Percentiles rank a stretch among this genome's conserved stretches.
Evolutionary conservation across 2,329 filamentous ascomycete species (phyloP).

Genomic region (Fusarium nygamai): DNA sequence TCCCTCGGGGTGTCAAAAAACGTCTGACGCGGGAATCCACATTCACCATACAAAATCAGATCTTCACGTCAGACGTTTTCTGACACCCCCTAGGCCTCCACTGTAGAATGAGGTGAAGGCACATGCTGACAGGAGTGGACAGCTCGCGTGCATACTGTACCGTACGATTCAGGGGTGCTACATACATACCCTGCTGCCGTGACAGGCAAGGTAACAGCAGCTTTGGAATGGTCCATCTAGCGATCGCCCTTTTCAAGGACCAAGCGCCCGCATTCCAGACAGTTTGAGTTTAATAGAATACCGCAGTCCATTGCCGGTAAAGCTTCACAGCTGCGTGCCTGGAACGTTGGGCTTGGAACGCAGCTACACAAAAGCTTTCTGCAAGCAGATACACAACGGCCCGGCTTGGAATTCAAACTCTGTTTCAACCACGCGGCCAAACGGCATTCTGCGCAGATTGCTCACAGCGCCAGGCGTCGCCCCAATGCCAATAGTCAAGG

Average conservation of each 20-base stretch:
- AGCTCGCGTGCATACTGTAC: too few relatives aligned
- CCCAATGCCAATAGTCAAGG: conserved; percentile 23
- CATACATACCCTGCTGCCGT: neutral
- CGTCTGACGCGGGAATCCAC: too few relatives aligned
- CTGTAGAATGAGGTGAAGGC: too few relatives aligned
- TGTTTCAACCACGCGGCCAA: neutral
- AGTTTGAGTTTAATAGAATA: conserved; percentile 7
- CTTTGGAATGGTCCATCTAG: conserved; percentile 9
- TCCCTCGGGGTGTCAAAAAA: too few relatives aligned
- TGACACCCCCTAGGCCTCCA: too few relatives aligned
- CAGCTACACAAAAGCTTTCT: conserved; percentile 11
- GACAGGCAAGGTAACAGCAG: conserved; percentile 15
- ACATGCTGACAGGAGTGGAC: too few relatives aligned
- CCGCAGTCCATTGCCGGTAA: neutral
- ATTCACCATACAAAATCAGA: too few relatives aligned
- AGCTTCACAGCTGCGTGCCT: neutral
- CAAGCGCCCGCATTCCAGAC: conserved; percentile 22
- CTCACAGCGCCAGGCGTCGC: conserved; percentile 11
- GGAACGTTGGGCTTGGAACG: conserved; percentile 22
- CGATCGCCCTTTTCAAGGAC: conserved; percentile 10
- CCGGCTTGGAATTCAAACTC: conserved; percentile 17
- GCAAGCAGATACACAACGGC: neutral
- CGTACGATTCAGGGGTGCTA: neutral
- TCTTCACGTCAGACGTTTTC: too few relatives aligned
- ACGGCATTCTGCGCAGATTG: conserved; percentile 13